Conservation (phyloP, 2,329 filamentous ascomycete species). For the Scedosporium boydii region DNA sequence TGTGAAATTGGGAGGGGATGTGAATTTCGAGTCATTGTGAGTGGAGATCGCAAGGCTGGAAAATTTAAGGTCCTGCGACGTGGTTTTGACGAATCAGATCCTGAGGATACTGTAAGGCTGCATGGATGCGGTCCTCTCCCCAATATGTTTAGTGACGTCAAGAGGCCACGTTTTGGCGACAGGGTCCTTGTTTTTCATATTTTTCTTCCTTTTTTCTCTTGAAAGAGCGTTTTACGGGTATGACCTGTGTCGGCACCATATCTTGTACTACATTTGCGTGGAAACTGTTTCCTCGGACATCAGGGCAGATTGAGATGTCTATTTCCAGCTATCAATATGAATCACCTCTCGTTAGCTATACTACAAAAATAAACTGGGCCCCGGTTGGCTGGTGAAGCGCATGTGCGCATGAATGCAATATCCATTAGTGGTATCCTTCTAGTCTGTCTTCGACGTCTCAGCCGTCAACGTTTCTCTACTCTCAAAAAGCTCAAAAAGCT, state of each 20-base stretch:
- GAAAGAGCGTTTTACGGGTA: not conserved
- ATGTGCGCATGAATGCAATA: not conserved
- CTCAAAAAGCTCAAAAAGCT: not conserved
- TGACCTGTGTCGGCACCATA: too few species aligned
- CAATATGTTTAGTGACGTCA: not conserved
- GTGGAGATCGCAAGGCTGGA: not conserved
- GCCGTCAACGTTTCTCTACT: too few species aligned
- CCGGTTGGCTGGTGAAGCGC: not conserved
- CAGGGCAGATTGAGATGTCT: too few species aligned
- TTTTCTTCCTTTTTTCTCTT: not conserved
- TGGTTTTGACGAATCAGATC: not conserved
- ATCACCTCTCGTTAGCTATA: not conserved
- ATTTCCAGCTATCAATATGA: not conserved
- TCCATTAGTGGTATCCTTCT: not conserved
- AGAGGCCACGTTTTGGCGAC: not conserved
- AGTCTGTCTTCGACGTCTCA: not conserved
- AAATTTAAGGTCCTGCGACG: not conserved
- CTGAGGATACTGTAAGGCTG: not conserved
- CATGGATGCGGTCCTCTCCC: not conserved
- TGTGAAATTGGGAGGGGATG: not conserved
- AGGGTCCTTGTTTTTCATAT: not conserved
- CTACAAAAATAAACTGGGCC: not conserved
- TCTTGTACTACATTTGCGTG: too few species aligned
- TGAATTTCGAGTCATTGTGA: not conserved
- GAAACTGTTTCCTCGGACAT: too few species aligned